Evolutionary conservation across 768 basidiomycete genomes (phyloP).

Genomic region (Phlegmacium glaucopus): DNA sequence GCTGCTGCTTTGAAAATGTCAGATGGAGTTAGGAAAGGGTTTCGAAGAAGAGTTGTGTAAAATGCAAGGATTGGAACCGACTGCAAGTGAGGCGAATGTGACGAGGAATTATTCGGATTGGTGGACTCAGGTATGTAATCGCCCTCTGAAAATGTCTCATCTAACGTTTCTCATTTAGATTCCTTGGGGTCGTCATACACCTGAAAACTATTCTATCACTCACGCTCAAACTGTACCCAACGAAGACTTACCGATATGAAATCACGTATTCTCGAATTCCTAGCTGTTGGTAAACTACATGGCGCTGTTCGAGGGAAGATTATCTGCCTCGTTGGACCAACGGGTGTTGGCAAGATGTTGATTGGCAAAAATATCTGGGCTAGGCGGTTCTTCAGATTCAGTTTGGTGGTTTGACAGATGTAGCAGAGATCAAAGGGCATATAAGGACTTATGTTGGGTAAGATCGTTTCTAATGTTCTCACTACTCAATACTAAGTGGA

Average conservation of each 20-base stretch:
- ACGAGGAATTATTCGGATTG: too few species aligned
- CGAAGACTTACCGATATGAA: slow-evolving; percentile 92
- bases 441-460: slow-evolving; percentile 94
- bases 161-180: slow-evolving; percentile 43
- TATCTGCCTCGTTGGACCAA: slow-evolving; percentile 93
- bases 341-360: slow-evolving; percentile 96
- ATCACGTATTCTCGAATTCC: slow-evolving; percentile 91
- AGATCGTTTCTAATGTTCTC: too few species aligned
- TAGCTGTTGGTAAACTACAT: slow-evolving; percentile 91
- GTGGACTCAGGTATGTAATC: slow-evolving; percentile 75
- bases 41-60: slow-evolving; percentile 95
- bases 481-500: too few species aligned
- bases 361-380: slow-evolving; percentile 90
- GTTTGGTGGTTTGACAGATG: slow-evolving; percentile 93
- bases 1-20: slow-evolving; percentile 86
- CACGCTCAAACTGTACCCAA: slow-evolving; percentile 85
- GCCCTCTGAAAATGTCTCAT: not conserved
- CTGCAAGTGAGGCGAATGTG: too few species aligned
- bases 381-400: slow-evolving; percentile 96
- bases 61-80: slow-evolving; percentile 80
- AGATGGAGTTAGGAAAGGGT: slow-evolving; percentile 84
- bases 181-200: slow-evolving; percentile 94
- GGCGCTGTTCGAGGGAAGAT: slow-evolving; percentile 98
- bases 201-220: slow-evolving; percentile 87
- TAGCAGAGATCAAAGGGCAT: slow-evolving; percentile 99